Evolutionary conservation across 176 grass and related monocot species (phyloP).

Genomic region (Alloteropsis semialata): DNA sequence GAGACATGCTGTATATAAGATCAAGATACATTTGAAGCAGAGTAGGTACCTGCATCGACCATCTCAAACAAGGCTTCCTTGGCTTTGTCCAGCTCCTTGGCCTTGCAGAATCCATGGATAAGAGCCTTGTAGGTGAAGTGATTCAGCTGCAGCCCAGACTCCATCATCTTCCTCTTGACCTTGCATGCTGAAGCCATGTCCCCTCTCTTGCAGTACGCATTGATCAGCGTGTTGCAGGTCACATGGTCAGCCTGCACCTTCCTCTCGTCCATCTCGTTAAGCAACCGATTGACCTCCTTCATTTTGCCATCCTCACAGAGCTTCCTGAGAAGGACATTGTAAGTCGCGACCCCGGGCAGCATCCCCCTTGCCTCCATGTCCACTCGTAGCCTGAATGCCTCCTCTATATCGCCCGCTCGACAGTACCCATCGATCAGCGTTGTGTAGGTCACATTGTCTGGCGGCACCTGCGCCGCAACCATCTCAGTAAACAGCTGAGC

Average conservation of each 20-base stretch:
- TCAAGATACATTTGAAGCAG: background rate
- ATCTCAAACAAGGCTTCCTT: conserved; percentile 80
- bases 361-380: conserved; percentile 70
- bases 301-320: conserved; percentile 74
- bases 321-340: conserved; percentile 80
- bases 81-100: conserved; percentile 58
- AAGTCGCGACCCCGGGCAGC: conserved; percentile 53
- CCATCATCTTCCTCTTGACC: conserved; percentile 72
- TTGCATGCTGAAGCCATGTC: conserved; percentile 71
- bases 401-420: conserved; percentile 45
- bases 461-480: background rate
- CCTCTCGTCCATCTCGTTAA: conserved; percentile 82
- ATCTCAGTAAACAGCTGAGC: conserved; percentile 55
- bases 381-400: conserved; percentile 46
- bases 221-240: conserved; percentile 94
- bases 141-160: conserved; percentile 77
- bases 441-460: conserved; percentile 70
- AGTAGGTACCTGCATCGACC: conserved; percentile 63
- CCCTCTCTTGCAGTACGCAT: conserved; percentile 82
- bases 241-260: conserved; percentile 71
- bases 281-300: conserved; percentile 63
- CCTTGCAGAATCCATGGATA: conserved; percentile 87
- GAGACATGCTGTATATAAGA: background rate
- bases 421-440: conserved; percentile 86
- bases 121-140: conserved; percentile 91